Evolutionary conservation across 2,329 filamentous ascomycete species (phyloP), one percentile per base, ranked within the genome.

Genomic region (Furcasterigmium furcatum): DNA sequence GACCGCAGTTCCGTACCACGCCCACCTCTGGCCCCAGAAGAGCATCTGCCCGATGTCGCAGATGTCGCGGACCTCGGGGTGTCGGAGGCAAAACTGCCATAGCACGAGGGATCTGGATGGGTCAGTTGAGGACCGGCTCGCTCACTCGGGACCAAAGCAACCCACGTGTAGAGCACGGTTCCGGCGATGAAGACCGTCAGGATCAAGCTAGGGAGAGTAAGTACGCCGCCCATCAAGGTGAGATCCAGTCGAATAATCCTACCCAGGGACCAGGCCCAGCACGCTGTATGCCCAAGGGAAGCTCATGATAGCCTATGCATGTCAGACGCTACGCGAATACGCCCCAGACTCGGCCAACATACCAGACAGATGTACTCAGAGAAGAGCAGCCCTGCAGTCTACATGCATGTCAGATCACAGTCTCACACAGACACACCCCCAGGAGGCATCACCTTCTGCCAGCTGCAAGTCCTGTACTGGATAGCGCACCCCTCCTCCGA

Each of bases 1-100:
- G 62, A 89, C 70, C 2, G 89, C 91, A 0, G 81, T 84, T 24
- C 70, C 73, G 63, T 76, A 84, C 80, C 80, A 84, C 4, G 78
- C 80, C 80, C 85, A 88, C 48, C 79, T 82, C 64, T 88, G 84
- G 53, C 86, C 85, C 84, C 87, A 95, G 68, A 95, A 96, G 19
- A 96, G 80, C 78, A 91, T 91, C 65, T 96, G 89, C n/a, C 91
- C 91, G 60, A 96, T 88, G 62, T 96, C 91, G 62, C 91, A 96
- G 13, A 96, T 88, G 70, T 96, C 91, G 55, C 90, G 84, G 48
- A 95, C 84, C 63, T 96, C 89, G 1, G 91, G 91, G 60, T 96
- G 90, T 40, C 90, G 82, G 47, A 96, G 70, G 62, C 91, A 96
- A 59, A 96, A 96, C 63, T 91, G 83, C 91, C 87, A 91, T 18